phyloP scores from a whole-genome alignment of 257 asterid genomes.

The Rhazya stricta region DNA sequence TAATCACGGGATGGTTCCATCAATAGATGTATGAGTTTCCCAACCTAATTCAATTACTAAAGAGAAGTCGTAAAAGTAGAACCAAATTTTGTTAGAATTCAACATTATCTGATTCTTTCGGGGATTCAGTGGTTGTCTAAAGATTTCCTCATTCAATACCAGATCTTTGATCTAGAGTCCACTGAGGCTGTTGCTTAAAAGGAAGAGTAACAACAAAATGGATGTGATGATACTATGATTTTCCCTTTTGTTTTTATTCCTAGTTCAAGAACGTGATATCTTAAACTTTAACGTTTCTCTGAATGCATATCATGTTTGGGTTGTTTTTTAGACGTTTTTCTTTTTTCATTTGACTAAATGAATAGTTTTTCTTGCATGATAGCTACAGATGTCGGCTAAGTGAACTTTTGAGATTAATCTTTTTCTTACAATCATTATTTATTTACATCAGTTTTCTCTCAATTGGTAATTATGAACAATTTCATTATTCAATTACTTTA shows the following conservation, averaged over 20 bases:
- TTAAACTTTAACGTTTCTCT: background rate
- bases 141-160: background rate
- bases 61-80: no score
- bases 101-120: background rate
- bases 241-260: background rate
- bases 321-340: background rate
- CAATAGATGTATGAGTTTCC: no score
- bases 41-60: no score
- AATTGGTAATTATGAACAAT: no score
- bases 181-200: background rate
- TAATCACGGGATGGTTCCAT: no score
- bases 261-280: background rate
- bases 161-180: background rate
- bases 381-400: no score
- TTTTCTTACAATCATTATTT: no score
- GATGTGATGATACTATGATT: background rate
- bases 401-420: no score
- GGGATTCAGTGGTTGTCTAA: constrained; percentile 6
- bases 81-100: background rate
- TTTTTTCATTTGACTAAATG: background rate
- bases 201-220: background rate
- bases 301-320: background rate
- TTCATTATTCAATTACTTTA: no score
- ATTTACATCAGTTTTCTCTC: no score
- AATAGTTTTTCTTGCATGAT: no score